Evolutionary conservation across 306 rosid genomes (phyloP), one percentile per base, ranked within the genome.

Genomic region (Cicer bijugum): DNA sequence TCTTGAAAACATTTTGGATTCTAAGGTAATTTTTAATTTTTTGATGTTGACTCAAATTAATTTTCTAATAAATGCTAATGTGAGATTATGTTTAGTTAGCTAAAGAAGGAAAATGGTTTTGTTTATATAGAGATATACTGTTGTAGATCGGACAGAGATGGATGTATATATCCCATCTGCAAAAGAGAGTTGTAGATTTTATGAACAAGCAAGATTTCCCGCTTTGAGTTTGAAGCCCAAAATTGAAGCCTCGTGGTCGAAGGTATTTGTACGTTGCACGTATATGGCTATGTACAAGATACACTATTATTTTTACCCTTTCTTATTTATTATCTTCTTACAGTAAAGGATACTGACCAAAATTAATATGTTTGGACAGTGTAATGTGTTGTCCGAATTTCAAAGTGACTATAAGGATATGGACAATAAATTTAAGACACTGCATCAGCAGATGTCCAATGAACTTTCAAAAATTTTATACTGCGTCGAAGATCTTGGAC

Each of bases 401-500:
- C 88, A 86, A 65, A 89, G 74, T 65, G 75, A 82, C 66, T 87
- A 75, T 52, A 83, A 61, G 59, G 91, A 88, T 39, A 47, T 82
- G 66, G 88, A 83, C 20, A 57, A 78, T 57, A 89, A 77, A 82
- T 72, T 89, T 47, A 87, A 82, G 87, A 53, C 69, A 14, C 23
- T 91, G 67, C 86, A 53, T 57, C 89, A 81, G 70, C 81, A 84
- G 39, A 75, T 94, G 84, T 82, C 85, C 46, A 88, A 74, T 66
- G 90, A 89, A 71, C 87, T 79, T 48, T 80, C 86, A 8, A 87
- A 84, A 82, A 80, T 85, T 48, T 79, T 85, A 65, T 84, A 94
- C 83, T 94, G 97, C 72, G 89, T 91, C 37, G 92, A 94, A 33
- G 88, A 91, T 64, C 96, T 91, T 64, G 98, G 98, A 74, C 85